Base-by-base conservation (phyloP, 2,329 filamentous ascomycete species). In the Botrytis galanthina region DNA sequence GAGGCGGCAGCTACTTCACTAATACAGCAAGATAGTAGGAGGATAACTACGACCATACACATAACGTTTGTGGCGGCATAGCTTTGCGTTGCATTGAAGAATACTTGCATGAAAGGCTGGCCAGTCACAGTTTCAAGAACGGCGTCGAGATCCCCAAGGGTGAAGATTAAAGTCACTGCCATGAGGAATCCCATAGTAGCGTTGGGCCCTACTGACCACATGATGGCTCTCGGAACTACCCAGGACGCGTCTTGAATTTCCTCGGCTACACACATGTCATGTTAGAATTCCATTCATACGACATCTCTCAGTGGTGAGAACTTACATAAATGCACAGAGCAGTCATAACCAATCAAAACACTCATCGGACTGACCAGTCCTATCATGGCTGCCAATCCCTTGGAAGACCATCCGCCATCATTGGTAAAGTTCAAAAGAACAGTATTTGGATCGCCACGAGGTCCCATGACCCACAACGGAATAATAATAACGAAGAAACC, bases 211-310 rank as follows among this genome's bases (percentile, higher is more conserved):
- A 81, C 75, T 1, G 81, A 79, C 72, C 77, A 79, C 73, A 85
- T 80, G 73, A 85, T 64, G 6, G 84, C 83, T 76, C 81, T 79
- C 6, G 86, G 86, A 4, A 87, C 82, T 54, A 84, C 82, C 22
- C 82, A 76, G 3, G 84, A 83, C 0, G 86, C 84, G 73, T 86
- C 83, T 54, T 83, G 80, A 46, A 87, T 84, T 75, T 87, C 86
- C 77, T 87, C 86, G 5, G 85, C 66, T 71, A 22, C 35, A 71
- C 37, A n/a, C 22, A 6, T 42, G 46, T 18, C 39, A 61, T 22
- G 26, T 73, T 61, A 73, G 39, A 26, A 37, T 37, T 29, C 29
- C n/a, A 42, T n/a, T 14, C 22, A n/a, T 9, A 12, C 37, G 18
- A 57, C 14, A 29, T 8, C 9, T 37, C 0, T 42, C 32, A 18